phyloP scores from a whole-genome alignment of 257 asterid species.

The Nicotiana attenuata region DNA sequence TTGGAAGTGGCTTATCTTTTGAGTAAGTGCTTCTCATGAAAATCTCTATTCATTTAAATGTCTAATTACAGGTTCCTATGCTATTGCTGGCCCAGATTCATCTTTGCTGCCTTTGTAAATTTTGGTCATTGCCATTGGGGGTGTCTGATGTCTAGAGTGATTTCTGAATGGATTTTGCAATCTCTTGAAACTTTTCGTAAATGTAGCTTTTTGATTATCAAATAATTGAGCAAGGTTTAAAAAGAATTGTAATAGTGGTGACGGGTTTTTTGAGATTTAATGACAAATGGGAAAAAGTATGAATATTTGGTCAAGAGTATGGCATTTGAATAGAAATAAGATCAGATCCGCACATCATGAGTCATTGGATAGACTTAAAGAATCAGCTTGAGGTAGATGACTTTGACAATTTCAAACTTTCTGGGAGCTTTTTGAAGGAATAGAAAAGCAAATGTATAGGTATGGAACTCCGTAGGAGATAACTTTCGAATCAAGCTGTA shows the following conservation, averaged over 20 bases:
- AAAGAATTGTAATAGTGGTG: background rate
- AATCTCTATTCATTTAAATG: background rate
- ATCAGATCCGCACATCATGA: background rate
- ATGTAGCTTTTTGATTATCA: background rate
- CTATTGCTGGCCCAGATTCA: background rate
- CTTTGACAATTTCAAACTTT: background rate
- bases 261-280: background rate
- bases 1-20: slow-evolving; percentile 93
- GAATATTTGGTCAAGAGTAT: background rate
- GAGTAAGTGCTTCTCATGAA: slow-evolving; percentile 44
- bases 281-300: background rate
- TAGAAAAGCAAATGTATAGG: background rate
- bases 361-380: background rate
- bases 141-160: background rate
- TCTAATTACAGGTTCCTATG: background rate
- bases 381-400: background rate
- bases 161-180: background rate
- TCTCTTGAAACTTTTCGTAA: background rate
- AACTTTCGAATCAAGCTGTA: background rate
- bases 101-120: background rate
- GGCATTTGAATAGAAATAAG: background rate
- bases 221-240: background rate
- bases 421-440: background rate
- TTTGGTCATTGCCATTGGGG: background rate
- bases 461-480: background rate